Evolutionary conservation across 2,329 filamentous ascomycete species (phyloP).

Genomic region (Coniochaeta sp.): DNA sequence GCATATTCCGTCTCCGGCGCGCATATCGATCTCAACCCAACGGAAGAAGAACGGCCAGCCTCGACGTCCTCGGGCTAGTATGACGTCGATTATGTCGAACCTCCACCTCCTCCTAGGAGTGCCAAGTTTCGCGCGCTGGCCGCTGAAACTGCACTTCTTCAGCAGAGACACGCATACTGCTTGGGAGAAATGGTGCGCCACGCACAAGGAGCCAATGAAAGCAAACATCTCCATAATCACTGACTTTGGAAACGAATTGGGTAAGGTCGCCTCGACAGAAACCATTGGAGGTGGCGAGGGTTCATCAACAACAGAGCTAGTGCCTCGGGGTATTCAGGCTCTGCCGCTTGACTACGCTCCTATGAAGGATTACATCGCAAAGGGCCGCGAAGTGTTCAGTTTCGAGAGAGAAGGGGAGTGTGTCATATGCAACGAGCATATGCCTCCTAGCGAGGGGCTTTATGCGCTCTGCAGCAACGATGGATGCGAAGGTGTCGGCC

Average conservation of each 20-base stretch:
- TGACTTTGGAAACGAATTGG: constrained; percentile 35
- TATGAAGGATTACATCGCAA: constrained; percentile 45
- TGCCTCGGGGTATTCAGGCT: constrained; percentile 40
- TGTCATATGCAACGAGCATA: constrained; percentile 38
- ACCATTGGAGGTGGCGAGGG: no score
- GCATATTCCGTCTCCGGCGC: constrained; percentile 61
- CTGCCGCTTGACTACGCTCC: constrained; percentile 48
- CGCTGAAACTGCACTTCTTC: constrained; percentile 75
- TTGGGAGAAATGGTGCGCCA: constrained; percentile 56
- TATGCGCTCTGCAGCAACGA: constrained; percentile 48
- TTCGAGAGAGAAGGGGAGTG: constrained; percentile 51
- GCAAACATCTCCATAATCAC: constrained; percentile 44
- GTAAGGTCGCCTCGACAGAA: no score
- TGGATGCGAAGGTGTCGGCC: constrained; percentile 48
- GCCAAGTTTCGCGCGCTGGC: constrained; percentile 76
- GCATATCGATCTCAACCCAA: constrained; percentile 45
- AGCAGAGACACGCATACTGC: constrained; percentile 56
- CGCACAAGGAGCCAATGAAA: constrained; percentile 38
- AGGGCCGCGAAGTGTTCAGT: constrained; percentile 43
- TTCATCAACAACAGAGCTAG: constrained; percentile 4
- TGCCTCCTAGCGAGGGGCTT: constrained; percentile 41
- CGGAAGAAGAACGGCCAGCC: constrained; percentile 47
- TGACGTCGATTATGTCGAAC: constrained; percentile 68
- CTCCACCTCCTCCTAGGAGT: constrained; percentile 74
- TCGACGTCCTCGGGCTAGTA: constrained; percentile 47